A percentile compares a stretch with the other conserved stretches of the same genome.
phyloP scores from a whole-genome alignment of 176 grass and related monocot species.

The Bolboschoenus planiculmis region DNA sequence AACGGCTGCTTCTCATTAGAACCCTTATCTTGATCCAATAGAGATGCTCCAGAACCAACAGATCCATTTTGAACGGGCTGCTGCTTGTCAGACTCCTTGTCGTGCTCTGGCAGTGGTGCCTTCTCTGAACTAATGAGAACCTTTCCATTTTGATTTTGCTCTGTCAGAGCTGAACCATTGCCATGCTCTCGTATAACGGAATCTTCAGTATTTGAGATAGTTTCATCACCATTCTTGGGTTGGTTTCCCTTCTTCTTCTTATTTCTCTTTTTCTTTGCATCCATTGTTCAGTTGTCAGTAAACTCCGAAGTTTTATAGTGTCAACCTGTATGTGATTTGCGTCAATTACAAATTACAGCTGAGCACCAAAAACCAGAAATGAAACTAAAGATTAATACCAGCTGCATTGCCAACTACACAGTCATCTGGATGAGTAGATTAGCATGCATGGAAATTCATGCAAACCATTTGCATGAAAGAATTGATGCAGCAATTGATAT shows the following conservation, averaged over 20 bases:
- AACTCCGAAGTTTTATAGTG: not conserved
- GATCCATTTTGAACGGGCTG: not conserved
- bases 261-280: constrained; percentile 88
- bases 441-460: no score
- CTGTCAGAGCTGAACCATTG: constrained; percentile 4
- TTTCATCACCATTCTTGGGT: constrained; percentile 46
- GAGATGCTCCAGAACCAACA: constrained; percentile 29
- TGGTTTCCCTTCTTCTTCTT: constrained; percentile 90
- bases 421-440: no score
- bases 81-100: constrained; percentile 10
- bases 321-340: not conserved
- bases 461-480: no score
- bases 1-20: constrained; percentile 29
- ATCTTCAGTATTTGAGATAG: constrained; percentile 35
- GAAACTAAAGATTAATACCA: not conserved
- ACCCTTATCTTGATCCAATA: constrained; percentile 26
- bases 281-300: constrained; percentile 33
- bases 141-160: constrained; percentile 17
- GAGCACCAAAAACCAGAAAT: not conserved
- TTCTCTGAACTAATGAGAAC: constrained; percentile 30
- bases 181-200: constrained; percentile 17
- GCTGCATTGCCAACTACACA: not conserved
- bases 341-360: not conserved
- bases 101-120: constrained; percentile 24
- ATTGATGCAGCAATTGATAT: not conserved